A percentile compares a stretch with the other conserved stretches of the same genome.
Evolutionary conservation across 2,329 filamentous ascomycete species (phyloP).

Genomic region (Ceratocystis destructans): DNA sequence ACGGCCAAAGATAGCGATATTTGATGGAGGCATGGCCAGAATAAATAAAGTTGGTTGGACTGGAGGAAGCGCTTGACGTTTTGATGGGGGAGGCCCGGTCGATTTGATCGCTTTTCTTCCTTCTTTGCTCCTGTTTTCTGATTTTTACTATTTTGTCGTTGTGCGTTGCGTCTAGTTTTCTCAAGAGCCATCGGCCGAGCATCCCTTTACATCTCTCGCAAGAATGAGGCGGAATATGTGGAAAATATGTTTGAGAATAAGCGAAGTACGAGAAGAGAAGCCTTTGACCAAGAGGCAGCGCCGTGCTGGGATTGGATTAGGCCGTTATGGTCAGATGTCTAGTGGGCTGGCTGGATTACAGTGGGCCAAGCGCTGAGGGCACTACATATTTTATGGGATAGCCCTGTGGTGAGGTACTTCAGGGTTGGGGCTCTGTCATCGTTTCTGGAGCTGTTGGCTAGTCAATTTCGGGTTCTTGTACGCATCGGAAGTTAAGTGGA

Average conservation of each 20-base stretch:
- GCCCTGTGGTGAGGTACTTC: too few species aligned
- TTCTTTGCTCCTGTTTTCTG: background rate
- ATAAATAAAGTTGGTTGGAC: background rate
- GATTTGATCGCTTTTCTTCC: background rate
- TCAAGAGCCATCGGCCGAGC: background rate
- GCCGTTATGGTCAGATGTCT: background rate
- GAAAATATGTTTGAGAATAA: constrained; percentile 3
- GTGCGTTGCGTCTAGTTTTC: background rate
- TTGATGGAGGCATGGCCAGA: background rate
- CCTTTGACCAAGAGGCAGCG: background rate
- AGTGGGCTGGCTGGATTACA: background rate
- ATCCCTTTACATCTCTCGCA: background rate
- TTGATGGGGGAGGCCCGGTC: background rate
- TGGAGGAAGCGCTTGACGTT: background rate
- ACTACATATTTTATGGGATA: background rate
- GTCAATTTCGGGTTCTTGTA: background rate
- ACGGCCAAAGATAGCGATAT: background rate
- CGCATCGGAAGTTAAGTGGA: background rate
- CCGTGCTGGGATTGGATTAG: background rate
- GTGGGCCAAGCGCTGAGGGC: background rate
- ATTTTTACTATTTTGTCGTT: background rate
- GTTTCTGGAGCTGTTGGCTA: background rate
- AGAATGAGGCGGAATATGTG: background rate
- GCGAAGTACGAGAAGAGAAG: background rate
- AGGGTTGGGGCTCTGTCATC: too few species aligned